Conservation (phyloP, 345 rosid species). For the Salix suchowensis region DNA sequence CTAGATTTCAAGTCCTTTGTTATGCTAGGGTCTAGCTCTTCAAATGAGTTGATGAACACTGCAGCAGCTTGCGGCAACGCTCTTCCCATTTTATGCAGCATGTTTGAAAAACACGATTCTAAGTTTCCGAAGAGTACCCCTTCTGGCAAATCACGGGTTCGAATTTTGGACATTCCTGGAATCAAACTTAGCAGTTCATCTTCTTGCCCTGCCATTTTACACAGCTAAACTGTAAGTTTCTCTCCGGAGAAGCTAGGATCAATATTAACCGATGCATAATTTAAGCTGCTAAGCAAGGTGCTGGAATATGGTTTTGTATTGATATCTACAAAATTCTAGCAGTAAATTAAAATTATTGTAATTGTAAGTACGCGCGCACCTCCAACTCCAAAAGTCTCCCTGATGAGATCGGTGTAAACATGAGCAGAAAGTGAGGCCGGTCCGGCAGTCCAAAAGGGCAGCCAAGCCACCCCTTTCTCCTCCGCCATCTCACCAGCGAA, state of each 20-base stretch:
- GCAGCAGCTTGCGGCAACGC: slow-evolving; percentile 31
- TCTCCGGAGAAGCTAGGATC: background rate
- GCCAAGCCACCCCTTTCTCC: slow-evolving; percentile 21
- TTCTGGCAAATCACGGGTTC: slow-evolving; percentile 35
- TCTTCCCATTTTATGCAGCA: slow-evolving; percentile 36
- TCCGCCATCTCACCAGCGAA: slow-evolving; percentile 19
- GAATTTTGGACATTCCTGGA: slow-evolving; percentile 37
- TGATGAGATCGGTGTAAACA: slow-evolving; percentile 21
- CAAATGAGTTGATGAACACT: slow-evolving; percentile 40
- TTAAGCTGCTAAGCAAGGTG: background rate
- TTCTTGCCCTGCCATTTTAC: slow-evolving; percentile 9
- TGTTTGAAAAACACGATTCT: slow-evolving; percentile 29
- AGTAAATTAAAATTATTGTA: background rate
- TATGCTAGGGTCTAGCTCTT: slow-evolving; percentile 32
- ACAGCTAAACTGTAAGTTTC: background rate
- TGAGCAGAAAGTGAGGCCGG: slow-evolving; percentile 19
- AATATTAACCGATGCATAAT: too few relatives aligned
- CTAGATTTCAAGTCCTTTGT: slow-evolving; percentile 33
- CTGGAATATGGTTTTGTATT: too few relatives aligned
- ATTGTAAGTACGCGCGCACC: background rate
- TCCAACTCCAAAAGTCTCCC: slow-evolving; percentile 9
- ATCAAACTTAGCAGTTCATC: slow-evolving; percentile 27
- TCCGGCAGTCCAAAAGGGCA: slow-evolving; percentile 20
- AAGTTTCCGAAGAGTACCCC: slow-evolving; percentile 35
- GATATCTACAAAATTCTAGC: too few relatives aligned